A percentile compares a stretch with the other conserved stretches of the same genome.
Conservation (phyloP, 805 yeast genomes). For the Pichia gijzeniarum region DNA sequence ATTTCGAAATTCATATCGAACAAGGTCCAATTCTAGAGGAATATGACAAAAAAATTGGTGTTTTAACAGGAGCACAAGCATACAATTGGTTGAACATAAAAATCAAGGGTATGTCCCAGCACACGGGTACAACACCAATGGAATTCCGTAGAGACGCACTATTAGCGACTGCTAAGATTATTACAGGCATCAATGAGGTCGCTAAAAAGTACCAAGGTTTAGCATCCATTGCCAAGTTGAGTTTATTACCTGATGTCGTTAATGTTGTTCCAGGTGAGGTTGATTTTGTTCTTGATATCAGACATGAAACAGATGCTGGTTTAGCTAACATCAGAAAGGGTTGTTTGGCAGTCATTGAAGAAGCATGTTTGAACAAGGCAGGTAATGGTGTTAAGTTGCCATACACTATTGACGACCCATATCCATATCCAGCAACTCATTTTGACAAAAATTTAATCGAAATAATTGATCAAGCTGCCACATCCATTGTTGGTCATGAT, state of each 20-base stretch:
- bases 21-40: slow-evolving; percentile 69
- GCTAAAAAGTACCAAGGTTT: slow-evolving; percentile 48
- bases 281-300: slow-evolving; percentile 51
- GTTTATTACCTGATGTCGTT: slow-evolving; percentile 52
- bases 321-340: slow-evolving; percentile 34
- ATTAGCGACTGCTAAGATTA: slow-evolving; percentile 51
- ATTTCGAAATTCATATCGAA: slow-evolving; percentile 70
- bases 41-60: slow-evolving; percentile 49
- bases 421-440: slow-evolving; percentile 40
- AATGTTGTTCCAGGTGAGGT: slow-evolving; percentile 64
- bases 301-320: slow-evolving; percentile 46
- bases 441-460: slow-evolving; percentile 47
- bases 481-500: slow-evolving; percentile 40
- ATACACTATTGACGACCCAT: slow-evolving; percentile 38
- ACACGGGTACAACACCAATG: slow-evolving; percentile 71
- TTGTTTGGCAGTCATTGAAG: slow-evolving; percentile 27
- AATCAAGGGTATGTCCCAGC: slow-evolving; percentile 61
- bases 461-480: slow-evolving; percentile 48
- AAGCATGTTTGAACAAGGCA: slow-evolving; percentile 22
- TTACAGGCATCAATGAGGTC: slow-evolving; percentile 47
- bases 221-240: slow-evolving; percentile 53
- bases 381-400: slow-evolving; percentile 36
- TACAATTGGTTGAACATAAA: slow-evolving; percentile 53
- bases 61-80: slow-evolving; percentile 63
- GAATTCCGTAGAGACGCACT: slow-evolving; percentile 54